Base-by-base conservation (phyloP, 2,329 filamentous ascomycete species). In the Davidsoniella eucalypti region DNA sequence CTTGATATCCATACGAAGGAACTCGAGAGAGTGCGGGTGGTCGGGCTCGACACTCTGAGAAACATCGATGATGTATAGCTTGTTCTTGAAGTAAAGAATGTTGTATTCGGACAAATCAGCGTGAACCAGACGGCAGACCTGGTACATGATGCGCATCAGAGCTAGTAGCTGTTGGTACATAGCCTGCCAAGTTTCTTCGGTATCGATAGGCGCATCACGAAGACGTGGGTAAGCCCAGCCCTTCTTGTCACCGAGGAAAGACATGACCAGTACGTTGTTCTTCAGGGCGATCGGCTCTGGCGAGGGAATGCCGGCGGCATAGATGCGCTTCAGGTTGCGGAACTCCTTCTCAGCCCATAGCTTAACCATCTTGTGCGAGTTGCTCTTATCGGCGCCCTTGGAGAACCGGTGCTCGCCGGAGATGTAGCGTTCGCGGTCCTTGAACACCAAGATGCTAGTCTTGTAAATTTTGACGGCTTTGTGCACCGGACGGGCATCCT, bases 311-410 rank as follows among this genome's bases (percentile, higher is more conserved):
- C 84, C 86, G 6, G 88, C 83, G 5, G 78, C 70, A 64, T 93
- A 71, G 55, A 98, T 82, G 51, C 92, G 76, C 57, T 87, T 81
- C 60, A 98, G 66, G 65, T 98, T 98, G 40, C 92, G 78, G 69
- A 93, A 94, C 67, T 98, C 92, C 67, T 98, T 98, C 67, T 98
- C 90, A 0, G 93, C 93, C 92, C 92, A 98, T 21, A 95, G 72
- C 65, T 94, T 94, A 57, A 98, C 90, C 90, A 96, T 96, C 57
- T 90, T 87, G 45, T 88, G 78, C 68, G 87, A 94, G 67, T 87
- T 94, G 57, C 84, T 84, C 70, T 95, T 96, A 67, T 90, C 92
- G 62, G 90, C 92, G 46, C 90, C 90, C 54, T 80, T 75, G 57
- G 86, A 78, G 71, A 98, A 98, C 21, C 92, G 75, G 66, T 88